Base-by-base conservation (phyloP, 192 early-diverging fungal species). In the Phycomyces nitens region DNA sequence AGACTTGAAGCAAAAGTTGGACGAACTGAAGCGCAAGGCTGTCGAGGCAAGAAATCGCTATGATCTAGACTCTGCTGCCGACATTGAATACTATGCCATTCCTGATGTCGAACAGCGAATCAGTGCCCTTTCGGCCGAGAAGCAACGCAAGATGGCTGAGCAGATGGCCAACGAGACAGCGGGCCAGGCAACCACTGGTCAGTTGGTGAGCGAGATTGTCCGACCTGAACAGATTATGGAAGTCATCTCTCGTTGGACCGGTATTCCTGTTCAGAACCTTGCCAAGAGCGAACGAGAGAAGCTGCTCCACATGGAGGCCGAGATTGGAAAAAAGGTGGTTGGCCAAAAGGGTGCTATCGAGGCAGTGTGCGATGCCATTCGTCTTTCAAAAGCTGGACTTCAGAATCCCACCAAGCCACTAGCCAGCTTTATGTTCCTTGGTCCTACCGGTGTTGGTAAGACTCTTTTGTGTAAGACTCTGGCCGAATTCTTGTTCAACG, bases 231-330 rank as follows among this genome's bases (percentile, higher is more conserved):
- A 96, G 69, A 92, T 99, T 56, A 90, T 85, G 56, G 96, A 97
- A 65, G 92, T 99, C 38, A 91, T 99, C 16, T 84, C 93, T 14
- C 81, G 93, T 4, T 97, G 94, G 95, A 99, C 97, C 7, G 95
- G 95, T 16, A 99, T 99, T 51, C 97, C 97, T 0, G 93, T 98
- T 26, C 84, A 90, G 69, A 77, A 87, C 16, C 82, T 99, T 60
- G 89, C 83, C 63, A 93, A 93, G 75, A 85, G 86, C 29, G 90
- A 98, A 73, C 82, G 88, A 7, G 92, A 95, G 22, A 88, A 93
- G 29, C 75, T 99, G 40, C 77, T 99, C 54, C 62, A 86, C 18
- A 78, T 99, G 43, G 83, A 78, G 2, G 80, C 86, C n/a, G 74
- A 83, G n/a, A 77, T 99, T 27, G 83, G 87, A 56, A 81, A 92